phyloP scores from a whole-genome alignment of 257 asterid genomes.

The Solanum clarkiae region DNA sequence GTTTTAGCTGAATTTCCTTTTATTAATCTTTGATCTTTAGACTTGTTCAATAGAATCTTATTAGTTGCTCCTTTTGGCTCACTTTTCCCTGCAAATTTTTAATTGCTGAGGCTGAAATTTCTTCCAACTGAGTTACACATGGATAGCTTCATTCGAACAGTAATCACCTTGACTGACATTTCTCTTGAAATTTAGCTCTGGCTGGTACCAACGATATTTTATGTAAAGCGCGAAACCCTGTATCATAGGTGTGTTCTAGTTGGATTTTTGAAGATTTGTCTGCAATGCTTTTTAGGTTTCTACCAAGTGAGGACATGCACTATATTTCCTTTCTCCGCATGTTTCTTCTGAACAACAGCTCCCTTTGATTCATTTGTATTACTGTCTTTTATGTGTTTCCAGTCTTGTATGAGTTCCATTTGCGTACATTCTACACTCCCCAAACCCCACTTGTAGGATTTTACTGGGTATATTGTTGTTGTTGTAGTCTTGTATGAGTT shows the following conservation, averaged over 20 bases:
- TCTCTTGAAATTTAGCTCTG: not conserved
- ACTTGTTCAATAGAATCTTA: not conserved
- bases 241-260: not conserved
- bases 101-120: not conserved
- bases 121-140: not conserved
- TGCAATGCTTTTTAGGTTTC: not conserved
- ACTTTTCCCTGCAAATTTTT: not conserved
- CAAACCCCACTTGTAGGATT: too few species aligned
- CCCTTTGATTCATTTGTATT: not conserved
- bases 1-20: not conserved
- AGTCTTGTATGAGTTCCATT: not conserved
- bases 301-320: not conserved
- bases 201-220: not conserved
- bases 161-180: not conserved
- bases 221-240: not conserved
- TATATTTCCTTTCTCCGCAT: too few species aligned
- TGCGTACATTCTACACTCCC: too few species aligned
- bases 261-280: not conserved
- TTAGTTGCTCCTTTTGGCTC: not conserved
- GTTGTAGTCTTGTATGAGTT: not conserved
- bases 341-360: not conserved
- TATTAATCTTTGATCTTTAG: not conserved
- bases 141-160: not conserved
- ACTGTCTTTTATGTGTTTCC: not conserved
- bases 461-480: too few species aligned